These are phyloP conservation scores for Nannochloris sp. DNA, from an alignment of 139 green algal species.

Conservation along the genomic window DNA sequence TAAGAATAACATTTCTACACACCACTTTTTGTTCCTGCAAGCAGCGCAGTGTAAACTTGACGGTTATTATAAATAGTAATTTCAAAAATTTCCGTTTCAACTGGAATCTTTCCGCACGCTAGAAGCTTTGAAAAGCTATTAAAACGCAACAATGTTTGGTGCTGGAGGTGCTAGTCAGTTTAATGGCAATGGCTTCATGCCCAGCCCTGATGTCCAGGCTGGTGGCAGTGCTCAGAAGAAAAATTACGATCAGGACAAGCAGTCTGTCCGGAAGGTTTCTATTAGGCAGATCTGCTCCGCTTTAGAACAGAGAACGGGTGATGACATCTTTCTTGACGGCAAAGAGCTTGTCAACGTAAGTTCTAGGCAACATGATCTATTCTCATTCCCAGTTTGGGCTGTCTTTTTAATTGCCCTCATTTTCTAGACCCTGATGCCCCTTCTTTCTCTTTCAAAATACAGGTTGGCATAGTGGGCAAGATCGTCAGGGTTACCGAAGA, in stretches of 20 bases:
- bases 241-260: constrained; percentile 15
- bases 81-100: not conserved
- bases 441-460: constrained; percentile 12
- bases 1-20: too few relatives aligned
- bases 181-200: constrained; percentile 63
- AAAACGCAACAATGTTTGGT: constrained; percentile 7
- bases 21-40: too few relatives aligned
- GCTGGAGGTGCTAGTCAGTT: constrained; percentile 37
- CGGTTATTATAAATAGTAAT: too few relatives aligned
- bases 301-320: not conserved
- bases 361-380: not conserved
- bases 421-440: not conserved
- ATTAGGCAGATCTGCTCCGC: constrained; percentile 57
- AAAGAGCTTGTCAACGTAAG: constrained; percentile 26
- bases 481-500: constrained; percentile 40
- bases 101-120: not conserved
- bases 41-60: too few relatives aligned
- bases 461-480: constrained; percentile 67
- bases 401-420: not conserved
- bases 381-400: not conserved
- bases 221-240: constrained; percentile 12
- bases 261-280: constrained; percentile 52
- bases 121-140: not conserved
- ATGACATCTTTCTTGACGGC: constrained; percentile 18
- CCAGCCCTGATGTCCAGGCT: constrained; percentile 9